A percentile compares a stretch with the other conserved stretches of the same genome.
phyloP scores from a whole-genome alignment of 768 basidiomycete genomes.

The Ephemerocybe angulata region DNA sequence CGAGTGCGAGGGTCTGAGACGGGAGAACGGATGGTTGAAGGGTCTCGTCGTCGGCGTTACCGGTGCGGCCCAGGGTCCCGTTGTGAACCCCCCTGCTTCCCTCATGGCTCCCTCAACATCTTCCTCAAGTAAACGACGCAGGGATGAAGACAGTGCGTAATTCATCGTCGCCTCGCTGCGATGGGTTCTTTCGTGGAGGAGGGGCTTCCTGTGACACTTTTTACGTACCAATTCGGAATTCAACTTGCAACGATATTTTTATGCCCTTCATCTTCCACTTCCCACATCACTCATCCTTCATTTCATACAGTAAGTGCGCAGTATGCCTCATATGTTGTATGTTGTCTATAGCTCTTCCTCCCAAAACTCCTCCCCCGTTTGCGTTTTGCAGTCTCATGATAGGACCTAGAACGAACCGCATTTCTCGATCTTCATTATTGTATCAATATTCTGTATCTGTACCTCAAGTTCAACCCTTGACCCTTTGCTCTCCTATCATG shows the following conservation, averaged over 20 bases:
- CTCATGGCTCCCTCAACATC: conserved; percentile 17
- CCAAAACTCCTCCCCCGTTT: neutral
- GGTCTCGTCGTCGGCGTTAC: conserved; percentile 87
- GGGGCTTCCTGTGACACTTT: neutral
- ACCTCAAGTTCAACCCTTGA: neutral
- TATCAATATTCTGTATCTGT: neutral
- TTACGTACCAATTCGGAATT: conserved; percentile 2
- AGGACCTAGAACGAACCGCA: neutral
- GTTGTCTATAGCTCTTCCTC: neutral
- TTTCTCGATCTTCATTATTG: neutral
- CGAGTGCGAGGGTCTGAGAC: conserved; percentile 82
- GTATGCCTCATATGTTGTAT: neutral
- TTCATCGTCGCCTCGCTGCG: neutral
- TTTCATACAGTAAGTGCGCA: neutral
- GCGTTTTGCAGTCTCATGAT: neutral
- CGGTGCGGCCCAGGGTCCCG: conserved; percentile 52
- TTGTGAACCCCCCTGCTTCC: conserved; percentile 18
- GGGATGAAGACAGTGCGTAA: conserved; percentile 24
- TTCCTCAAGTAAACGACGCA: conserved; percentile 28
- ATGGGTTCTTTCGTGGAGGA: neutral
- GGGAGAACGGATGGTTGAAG: conserved; percentile 92
- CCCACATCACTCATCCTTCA: neutral
- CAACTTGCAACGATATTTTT: neutral
- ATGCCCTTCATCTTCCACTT: neutral
- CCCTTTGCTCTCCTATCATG: neutral